A percentile compares a stretch with the other conserved stretches of the same genome.
These are phyloP conservation scores for Gnomoniopsis smithogilvyi DNA, from an alignment of 2,329 filamentous ascomycete species.

Conservation along the genomic window DNA sequence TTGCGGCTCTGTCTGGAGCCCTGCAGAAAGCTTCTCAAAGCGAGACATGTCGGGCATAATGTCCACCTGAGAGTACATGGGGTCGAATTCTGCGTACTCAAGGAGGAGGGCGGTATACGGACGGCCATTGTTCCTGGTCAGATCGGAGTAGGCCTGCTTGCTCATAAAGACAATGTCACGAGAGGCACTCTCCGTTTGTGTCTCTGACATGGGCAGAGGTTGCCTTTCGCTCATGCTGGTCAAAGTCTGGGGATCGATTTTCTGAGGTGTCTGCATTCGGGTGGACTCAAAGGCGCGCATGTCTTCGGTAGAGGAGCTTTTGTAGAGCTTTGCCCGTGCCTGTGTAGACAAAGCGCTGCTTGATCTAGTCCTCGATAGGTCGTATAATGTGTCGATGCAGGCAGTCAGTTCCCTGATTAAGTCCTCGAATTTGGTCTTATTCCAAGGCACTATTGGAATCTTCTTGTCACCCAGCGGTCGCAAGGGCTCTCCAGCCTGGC, in stretches of 20 bases:
- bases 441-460: conserved; percentile 57
- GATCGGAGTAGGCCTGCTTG: conserved; percentile 48
- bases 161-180: conserved; percentile 50
- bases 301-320: conserved; percentile 40
- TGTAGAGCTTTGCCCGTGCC: conserved; percentile 32
- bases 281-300: conserved; percentile 54
- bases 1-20: conserved; percentile 52
- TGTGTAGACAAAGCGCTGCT: conserved; percentile 36
- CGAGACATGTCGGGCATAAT: conserved; percentile 63
- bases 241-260: conserved; percentile 53
- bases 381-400: conserved; percentile 77
- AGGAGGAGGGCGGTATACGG: conserved; percentile 60
- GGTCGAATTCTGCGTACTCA: conserved; percentile 66
- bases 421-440: conserved; percentile 72
- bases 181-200: conserved; percentile 26
- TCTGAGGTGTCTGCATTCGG: conserved; percentile 58
- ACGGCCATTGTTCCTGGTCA: conserved; percentile 38
- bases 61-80: conserved; percentile 59
- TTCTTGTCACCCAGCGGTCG: conserved; percentile 46
- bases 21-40: conserved; percentile 61
- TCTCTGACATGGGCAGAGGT: conserved; percentile 34
- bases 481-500: conserved; percentile 36
- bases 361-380: conserved; percentile 65
- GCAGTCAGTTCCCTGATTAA: conserved; percentile 70
- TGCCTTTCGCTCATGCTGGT: conserved; percentile 44